These are phyloP conservation scores for Marasmius oreades DNA, from an alignment of 1,284 basidiomycete species.

Conservation along the genomic window DNA sequence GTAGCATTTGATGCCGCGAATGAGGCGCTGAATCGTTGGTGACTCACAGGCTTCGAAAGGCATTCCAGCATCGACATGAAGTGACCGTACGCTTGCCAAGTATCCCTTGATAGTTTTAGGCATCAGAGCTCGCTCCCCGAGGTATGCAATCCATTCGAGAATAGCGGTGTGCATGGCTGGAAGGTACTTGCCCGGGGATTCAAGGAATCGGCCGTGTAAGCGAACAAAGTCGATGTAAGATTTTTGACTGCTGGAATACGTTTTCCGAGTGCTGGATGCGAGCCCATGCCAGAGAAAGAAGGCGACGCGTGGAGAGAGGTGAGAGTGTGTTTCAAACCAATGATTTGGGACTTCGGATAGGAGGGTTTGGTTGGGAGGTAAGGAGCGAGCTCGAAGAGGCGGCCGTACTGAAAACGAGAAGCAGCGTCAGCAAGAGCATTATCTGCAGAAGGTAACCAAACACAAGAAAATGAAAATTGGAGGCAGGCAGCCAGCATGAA, in stretches of 20 bases:
- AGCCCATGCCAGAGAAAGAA: conserved; percentile 29
- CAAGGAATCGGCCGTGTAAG: conserved; percentile 18
- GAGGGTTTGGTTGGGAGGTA: conserved; percentile 4
- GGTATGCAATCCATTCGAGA: too few relatives aligned
- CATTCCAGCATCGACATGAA: too few relatives aligned
- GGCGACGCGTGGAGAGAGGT: conserved; percentile 19
- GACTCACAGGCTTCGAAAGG: too few relatives aligned
- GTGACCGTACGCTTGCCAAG: too few relatives aligned
- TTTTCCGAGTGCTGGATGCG: conserved; percentile 24
- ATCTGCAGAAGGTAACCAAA: conserved; percentile 1
- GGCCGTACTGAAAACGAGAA: conserved; percentile 1
- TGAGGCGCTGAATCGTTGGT: too few relatives aligned
- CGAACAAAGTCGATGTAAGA: conserved; percentile 27
- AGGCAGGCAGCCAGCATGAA: conserved; percentile 2
- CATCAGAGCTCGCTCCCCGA: too few relatives aligned
- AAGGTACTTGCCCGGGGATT: too few relatives aligned
- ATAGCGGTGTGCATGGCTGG: too few relatives aligned
- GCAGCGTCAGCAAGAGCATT: conserved; percentile 10
- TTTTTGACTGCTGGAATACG: conserved; percentile 25
- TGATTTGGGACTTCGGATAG: conserved; percentile 21
- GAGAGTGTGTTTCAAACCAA: conserved; percentile 24
- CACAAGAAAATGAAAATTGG: conserved; percentile 4
- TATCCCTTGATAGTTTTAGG: too few relatives aligned
- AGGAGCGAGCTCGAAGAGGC: background rate
- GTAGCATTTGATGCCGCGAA: too few relatives aligned